These are phyloP conservation scores for Ustilago loliicola DNA, from an alignment of 1,284 basidiomycete genomes.

Conservation along the genomic window DNA sequence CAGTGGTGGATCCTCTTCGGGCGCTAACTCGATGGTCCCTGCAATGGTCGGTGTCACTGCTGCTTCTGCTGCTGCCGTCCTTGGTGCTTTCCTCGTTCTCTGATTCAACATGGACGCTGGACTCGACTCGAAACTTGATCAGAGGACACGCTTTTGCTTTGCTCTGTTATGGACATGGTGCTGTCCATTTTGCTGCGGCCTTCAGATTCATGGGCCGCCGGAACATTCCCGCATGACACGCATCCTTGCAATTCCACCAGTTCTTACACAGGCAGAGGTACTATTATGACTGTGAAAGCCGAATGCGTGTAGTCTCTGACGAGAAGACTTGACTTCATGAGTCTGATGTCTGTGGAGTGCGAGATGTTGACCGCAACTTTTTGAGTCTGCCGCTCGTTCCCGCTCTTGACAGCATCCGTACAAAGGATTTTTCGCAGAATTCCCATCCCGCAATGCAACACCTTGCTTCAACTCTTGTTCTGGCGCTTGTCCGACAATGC, in stretches of 20 bases:
- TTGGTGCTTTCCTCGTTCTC: slow-evolving; percentile 28
- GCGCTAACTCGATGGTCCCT: slow-evolving; percentile 15
- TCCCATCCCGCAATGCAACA: no score
- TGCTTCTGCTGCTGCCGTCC: slow-evolving; percentile 14
- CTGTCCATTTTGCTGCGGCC: neutral
- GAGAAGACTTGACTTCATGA: neutral
- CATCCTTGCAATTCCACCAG: neutral
- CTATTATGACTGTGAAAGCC: no score
- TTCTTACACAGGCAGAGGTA: no score
- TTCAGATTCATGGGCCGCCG: neutral
- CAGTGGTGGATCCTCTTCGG: slow-evolving; percentile 26
- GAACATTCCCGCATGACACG: neutral
- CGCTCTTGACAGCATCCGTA: no score
- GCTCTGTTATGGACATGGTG: neutral
- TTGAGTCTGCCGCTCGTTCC: no score
- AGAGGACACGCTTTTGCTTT: neutral
- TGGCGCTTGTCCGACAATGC: no score
- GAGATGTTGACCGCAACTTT: no score
- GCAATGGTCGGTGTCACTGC: slow-evolving; percentile 6
- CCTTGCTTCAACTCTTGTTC: no score
- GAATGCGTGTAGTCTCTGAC: no score
- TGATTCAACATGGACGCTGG: neutral
- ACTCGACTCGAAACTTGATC: neutral
- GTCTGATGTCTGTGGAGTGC: neutral
- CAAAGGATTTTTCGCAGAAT: no score